These are phyloP conservation scores for Tagetes erecta DNA, from an alignment of 129 eudicot genomes.

Conservation along the genomic window DNA sequence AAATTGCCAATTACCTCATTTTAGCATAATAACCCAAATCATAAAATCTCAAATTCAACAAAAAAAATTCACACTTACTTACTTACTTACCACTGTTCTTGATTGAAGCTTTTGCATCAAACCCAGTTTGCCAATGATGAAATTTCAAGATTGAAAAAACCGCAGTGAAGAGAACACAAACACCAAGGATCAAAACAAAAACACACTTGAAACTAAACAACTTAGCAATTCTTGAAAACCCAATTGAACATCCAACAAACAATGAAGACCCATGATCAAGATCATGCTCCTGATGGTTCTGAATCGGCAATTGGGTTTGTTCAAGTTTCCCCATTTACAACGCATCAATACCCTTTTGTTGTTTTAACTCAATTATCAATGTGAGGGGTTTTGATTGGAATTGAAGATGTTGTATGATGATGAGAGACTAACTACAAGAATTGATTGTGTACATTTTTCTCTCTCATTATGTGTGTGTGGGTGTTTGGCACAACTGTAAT, in stretches of 20 bases:
- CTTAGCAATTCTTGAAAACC: constrained; percentile 27
- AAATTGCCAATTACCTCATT: constrained; percentile 1
- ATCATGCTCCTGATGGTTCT: constrained; percentile 38
- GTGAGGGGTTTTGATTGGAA: constrained; percentile 16
- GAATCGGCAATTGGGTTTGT: constrained; percentile 47
- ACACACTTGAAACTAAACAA: constrained; percentile 54
- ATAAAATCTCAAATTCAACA: neutral
- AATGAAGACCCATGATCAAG: constrained; percentile 5
- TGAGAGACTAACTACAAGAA: constrained; percentile 41
- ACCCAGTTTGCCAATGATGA: constrained; percentile 37
- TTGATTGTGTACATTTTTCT: constrained; percentile 41
- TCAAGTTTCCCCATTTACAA: constrained; percentile 71
- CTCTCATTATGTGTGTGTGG: constrained; percentile 16
- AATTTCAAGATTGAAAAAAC: constrained; percentile 49
- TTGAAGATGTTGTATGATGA: constrained; percentile 31
- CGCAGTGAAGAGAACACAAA: constrained; percentile 48
- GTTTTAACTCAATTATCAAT: constrained; percentile 15
- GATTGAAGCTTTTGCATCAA: constrained; percentile 63
- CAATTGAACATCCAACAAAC: constrained; percentile 40
- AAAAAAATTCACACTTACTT: neutral
- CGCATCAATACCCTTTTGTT: constrained; percentile 53
- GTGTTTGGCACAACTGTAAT: constrained; percentile 42
- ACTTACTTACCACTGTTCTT: constrained; percentile 53
- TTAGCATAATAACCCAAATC: constrained; percentile 7
- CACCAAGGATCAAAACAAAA: constrained; percentile 52